phyloP scores from a whole-genome alignment of 2,329 filamentous ascomycete species.

The Claviceps sp. region DNA sequence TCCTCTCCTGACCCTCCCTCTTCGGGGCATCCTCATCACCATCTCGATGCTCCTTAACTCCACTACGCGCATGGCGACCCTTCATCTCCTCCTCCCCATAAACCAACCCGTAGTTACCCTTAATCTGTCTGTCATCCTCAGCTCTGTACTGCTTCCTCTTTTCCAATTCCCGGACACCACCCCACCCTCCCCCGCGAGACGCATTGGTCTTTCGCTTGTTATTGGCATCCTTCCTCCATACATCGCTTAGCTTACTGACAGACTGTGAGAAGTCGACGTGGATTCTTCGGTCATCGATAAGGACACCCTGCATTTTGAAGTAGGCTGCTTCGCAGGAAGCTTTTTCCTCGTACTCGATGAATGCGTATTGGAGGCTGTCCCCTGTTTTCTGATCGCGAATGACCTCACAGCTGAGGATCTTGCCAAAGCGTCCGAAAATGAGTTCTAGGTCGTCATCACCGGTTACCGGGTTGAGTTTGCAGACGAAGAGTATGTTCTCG shows the following conservation, averaged over 20 bases:
- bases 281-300: slow-evolving; percentile 94
- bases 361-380: slow-evolving; percentile 92
- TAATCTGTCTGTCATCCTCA: slow-evolving; percentile 34
- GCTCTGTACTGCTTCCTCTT: slow-evolving; percentile 81
- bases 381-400: slow-evolving; percentile 89
- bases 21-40: slow-evolving; percentile 9
- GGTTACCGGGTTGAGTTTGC: slow-evolving; percentile 95
- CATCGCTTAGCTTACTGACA: slow-evolving; percentile 73
- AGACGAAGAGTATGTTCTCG: slow-evolving; percentile 94
- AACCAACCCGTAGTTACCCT: slow-evolving; percentile 60
- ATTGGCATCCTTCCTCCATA: slow-evolving; percentile 79
- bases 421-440: slow-evolving; percentile 94
- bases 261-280: slow-evolving; percentile 98
- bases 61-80: slow-evolving; percentile 31
- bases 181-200: slow-evolving; percentile 69
- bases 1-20: not conserved
- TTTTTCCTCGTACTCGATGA: slow-evolving; percentile 93
- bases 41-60: slow-evolving; percentile 12
- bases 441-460: slow-evolving; percentile 87
- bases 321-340: slow-evolving; percentile 88
- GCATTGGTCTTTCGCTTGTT: slow-evolving; percentile 53
- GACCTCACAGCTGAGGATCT: slow-evolving; percentile 88
- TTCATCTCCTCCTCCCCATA: slow-evolving; percentile 62
- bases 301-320: slow-evolving; percentile 95
- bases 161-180: slow-evolving; percentile 76